These are phyloP conservation scores for Pseudogymnoascus sp. DNA, from an alignment of 2,329 filamentous ascomycete genomes.

Conservation along the genomic window DNA sequence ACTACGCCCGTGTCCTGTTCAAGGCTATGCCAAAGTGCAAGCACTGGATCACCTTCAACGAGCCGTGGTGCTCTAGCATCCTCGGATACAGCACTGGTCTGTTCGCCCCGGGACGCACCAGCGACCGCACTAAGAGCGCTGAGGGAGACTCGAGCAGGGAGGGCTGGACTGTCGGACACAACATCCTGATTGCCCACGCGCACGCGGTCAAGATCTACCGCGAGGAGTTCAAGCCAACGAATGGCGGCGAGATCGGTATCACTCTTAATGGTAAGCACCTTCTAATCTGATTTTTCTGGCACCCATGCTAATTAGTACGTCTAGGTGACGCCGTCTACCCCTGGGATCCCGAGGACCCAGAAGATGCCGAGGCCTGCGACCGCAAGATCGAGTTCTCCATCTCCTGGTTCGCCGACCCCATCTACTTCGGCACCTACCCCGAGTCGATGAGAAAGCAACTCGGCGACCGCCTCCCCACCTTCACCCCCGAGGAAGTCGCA, in stretches of 20 bases:
- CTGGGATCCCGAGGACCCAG: conserved; percentile 69
- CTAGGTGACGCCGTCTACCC: conserved; percentile 70
- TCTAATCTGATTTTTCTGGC: neutral
- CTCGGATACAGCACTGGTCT: conserved; percentile 70
- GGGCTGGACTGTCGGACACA: conserved; percentile 78
- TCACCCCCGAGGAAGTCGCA: conserved; percentile 62
- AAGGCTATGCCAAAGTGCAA: conserved; percentile 68
- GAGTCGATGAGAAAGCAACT: conserved; percentile 77
- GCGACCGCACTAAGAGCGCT: conserved; percentile 61
- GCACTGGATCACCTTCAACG: conserved; percentile 87
- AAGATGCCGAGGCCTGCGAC: conserved; percentile 66
- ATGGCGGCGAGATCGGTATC: conserved; percentile 75
- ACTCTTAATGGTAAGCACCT: conserved; percentile 63
- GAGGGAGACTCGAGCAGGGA: conserved; percentile 69
- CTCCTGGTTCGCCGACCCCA: conserved; percentile 79
- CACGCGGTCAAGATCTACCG: conserved; percentile 75
- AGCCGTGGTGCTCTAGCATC: conserved; percentile 79
- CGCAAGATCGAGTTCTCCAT: conserved; percentile 84
- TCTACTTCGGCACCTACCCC: conserved; percentile 79
- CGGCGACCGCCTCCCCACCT: conserved; percentile 66
- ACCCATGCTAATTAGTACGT: conserved; percentile 4
- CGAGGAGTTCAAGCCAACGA: conserved; percentile 66
- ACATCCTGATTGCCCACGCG: conserved; percentile 70
- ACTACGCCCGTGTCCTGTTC: conserved; percentile 72
- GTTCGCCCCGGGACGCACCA: conserved; percentile 77